Evolutionary conservation across 2,329 filamentous ascomycete species (phyloP).

Genomic region (Fusarium sambucinum): DNA sequence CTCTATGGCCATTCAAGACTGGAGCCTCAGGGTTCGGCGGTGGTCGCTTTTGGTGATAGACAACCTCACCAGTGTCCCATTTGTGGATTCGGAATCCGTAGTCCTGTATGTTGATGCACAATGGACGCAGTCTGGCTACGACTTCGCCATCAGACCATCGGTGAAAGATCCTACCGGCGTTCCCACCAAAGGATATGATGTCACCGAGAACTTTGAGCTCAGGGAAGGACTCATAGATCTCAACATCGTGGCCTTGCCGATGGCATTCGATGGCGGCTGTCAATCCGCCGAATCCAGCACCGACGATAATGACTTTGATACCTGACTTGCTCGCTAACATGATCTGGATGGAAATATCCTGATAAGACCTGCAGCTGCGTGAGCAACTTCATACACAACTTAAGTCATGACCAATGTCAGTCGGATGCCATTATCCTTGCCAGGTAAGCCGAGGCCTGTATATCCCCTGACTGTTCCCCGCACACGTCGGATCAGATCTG

Average conservation of each 20-base stretch:
- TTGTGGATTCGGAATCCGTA: slow-evolving; percentile 60
- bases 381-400: background rate
- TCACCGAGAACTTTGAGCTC: slow-evolving; percentile 68
- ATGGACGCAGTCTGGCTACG: slow-evolving; percentile 49
- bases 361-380: accelerated
- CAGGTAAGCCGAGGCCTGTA: slow-evolving; percentile 9
- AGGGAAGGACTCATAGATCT: slow-evolving; percentile 34
- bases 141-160: slow-evolving; percentile 64
- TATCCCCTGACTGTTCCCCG: slow-evolving; percentile 10
- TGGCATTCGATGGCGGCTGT: slow-evolving; percentile 40
- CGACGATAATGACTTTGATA: slow-evolving; percentile 38
- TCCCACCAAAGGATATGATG: slow-evolving; percentile 39
- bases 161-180: slow-evolving; percentile 62
- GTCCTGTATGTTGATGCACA: slow-evolving; percentile 45
- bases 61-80: slow-evolving; percentile 58
- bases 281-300: slow-evolving; percentile 35
- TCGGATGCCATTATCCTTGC: slow-evolving; percentile 6
- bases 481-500: slow-evolving; percentile 5
- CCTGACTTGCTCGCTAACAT: slow-evolving; percentile 31
- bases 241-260: slow-evolving; percentile 27
- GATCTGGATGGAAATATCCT: background rate
- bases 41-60: slow-evolving; percentile 65
- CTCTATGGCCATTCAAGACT: slow-evolving; percentile 34
- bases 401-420: background rate
- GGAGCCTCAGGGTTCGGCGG: slow-evolving; percentile 37